A percentile compares a stretch with the other conserved stretches of the same genome.
Conservation (phyloP, 2,329 filamentous ascomycete species). For the Exophiala oligosperma region DNA sequence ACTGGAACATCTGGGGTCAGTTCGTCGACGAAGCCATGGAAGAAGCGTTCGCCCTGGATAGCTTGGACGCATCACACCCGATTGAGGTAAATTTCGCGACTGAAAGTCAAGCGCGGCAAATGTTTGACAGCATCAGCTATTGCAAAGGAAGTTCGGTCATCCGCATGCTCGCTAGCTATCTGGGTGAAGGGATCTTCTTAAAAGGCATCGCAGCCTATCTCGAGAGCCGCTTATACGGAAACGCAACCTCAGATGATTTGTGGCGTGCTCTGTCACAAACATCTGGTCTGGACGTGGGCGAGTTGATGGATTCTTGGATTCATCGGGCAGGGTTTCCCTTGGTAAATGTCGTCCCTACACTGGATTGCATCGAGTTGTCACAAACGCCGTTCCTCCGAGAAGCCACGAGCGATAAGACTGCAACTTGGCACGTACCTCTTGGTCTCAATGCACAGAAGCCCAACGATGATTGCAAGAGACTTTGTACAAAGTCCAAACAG, state of each 20-base stretch:
- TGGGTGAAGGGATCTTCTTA: constrained; percentile 85
- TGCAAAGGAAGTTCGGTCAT: constrained; percentile 95
- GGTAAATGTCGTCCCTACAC: constrained; percentile 79
- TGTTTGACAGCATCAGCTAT: constrained; percentile 96
- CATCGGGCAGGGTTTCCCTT: constrained; percentile 93
- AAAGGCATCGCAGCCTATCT: constrained; percentile 88
- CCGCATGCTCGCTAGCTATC: constrained; percentile 89
- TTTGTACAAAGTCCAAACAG: constrained; percentile 66
- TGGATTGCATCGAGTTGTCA: constrained; percentile 77
- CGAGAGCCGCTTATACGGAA: constrained; percentile 78
- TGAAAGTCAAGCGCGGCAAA: constrained; percentile 93
- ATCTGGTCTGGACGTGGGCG: constrained; percentile 80
- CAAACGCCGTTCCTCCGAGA: constrained; percentile 85
- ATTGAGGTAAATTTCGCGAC: constrained; percentile 95
- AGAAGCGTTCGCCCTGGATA: constrained; percentile 85
- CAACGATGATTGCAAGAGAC: constrained; percentile 71
- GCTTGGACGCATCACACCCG: constrained; percentile 86
- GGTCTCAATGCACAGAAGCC: constrained; percentile 53
- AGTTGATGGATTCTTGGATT: constrained; percentile 94
- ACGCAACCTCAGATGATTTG: constrained; percentile 87
- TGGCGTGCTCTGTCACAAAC: constrained; percentile 87
- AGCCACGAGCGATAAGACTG: constrained; percentile 77
- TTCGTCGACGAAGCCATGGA: constrained; percentile 96
- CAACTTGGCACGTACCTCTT: not conserved
- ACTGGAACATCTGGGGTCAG: constrained; percentile 97